A percentile compares a stretch with the other conserved stretches of the same genome.
phyloP scores from a whole-genome alignment of 495 filamentous ascomycete genomes.

The Parmelia sp. region DNA sequence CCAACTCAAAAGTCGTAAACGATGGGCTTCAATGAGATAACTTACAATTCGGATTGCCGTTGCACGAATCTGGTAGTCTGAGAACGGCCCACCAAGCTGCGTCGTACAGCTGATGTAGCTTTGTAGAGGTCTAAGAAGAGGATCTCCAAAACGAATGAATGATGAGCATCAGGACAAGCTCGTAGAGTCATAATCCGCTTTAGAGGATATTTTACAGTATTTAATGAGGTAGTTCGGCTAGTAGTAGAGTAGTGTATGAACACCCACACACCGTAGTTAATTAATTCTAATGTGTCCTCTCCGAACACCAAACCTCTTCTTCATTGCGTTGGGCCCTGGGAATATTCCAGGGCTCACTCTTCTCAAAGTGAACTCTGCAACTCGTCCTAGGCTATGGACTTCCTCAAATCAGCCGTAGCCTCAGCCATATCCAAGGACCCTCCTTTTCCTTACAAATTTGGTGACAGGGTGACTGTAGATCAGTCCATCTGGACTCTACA shows the following conservation, averaged over 20 bases:
- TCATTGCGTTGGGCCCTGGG: neutral
- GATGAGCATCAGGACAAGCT: too few relatives aligned
- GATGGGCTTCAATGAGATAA: neutral
- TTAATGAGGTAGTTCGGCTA: too few relatives aligned
- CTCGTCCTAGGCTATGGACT: constrained; percentile 62
- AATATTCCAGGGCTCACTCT: neutral
- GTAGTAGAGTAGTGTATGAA: too few relatives aligned
- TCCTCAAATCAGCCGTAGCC: constrained; percentile 92
- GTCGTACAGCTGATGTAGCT: neutral
- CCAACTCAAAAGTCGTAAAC: neutral
- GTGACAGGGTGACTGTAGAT: constrained; percentile 81
- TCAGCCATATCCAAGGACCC: constrained; percentile 94
- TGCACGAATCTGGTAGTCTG: neutral
- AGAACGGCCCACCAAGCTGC: neutral
- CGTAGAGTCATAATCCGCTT: neutral
- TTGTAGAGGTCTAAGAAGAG: neutral
- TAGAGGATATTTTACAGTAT: too few relatives aligned
- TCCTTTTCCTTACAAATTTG: constrained; percentile 83
- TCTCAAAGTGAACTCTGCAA: neutral
- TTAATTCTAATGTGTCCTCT: neutral
- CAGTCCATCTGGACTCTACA: constrained; percentile 87
- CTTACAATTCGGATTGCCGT: neutral
- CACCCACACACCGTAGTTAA: too few relatives aligned
- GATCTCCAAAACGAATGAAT: neutral
- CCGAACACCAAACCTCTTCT: neutral